phyloP scores from a whole-genome alignment of 164 flowering plant genomes.

The Magnolia changhungtana region DNA sequence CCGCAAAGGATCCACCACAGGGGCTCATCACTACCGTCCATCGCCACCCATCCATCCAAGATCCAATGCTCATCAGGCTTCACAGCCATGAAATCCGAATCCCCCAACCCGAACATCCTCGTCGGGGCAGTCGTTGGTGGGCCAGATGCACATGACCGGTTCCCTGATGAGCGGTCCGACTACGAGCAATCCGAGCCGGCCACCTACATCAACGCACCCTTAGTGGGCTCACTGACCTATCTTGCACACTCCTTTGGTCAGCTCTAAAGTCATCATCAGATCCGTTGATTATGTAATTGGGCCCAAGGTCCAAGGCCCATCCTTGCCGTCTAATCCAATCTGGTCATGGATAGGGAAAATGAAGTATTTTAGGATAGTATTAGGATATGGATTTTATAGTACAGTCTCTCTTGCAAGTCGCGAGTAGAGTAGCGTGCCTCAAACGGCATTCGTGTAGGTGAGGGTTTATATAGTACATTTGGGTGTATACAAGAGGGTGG shows the following conservation, averaged over 20 bases:
- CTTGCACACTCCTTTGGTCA: slow-evolving; percentile 91
- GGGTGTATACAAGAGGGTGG: background rate
- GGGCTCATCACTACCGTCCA: slow-evolving; percentile 82
- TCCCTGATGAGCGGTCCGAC: slow-evolving; percentile 69
- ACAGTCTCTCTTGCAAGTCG: background rate
- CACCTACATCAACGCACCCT: slow-evolving; percentile 78
- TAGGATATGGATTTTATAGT: background rate
- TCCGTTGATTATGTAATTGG: background rate
- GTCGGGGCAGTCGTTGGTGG: slow-evolving; percentile 88
- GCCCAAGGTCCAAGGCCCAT: too few species aligned
- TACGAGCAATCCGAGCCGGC: slow-evolving; percentile 88
- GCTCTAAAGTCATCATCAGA: slow-evolving; percentile 23
- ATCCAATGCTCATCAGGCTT: slow-evolving; percentile 79
- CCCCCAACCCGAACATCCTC: slow-evolving; percentile 72
- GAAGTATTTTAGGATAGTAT: background rate
- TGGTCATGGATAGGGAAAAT: background rate
- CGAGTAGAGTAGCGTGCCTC: slow-evolving; percentile 4
- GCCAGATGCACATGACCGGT: slow-evolving; percentile 63
- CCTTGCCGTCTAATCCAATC: background rate
- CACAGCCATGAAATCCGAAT: slow-evolving; percentile 36
- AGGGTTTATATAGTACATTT: background rate
- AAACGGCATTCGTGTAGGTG: background rate
- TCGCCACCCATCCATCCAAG: slow-evolving; percentile 56
- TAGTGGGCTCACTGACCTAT: slow-evolving; percentile 73
- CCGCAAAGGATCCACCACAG: slow-evolving; percentile 87